phyloP scores from a whole-genome alignment of 768 basidiomycete species.

The Mycena amicta region DNA sequence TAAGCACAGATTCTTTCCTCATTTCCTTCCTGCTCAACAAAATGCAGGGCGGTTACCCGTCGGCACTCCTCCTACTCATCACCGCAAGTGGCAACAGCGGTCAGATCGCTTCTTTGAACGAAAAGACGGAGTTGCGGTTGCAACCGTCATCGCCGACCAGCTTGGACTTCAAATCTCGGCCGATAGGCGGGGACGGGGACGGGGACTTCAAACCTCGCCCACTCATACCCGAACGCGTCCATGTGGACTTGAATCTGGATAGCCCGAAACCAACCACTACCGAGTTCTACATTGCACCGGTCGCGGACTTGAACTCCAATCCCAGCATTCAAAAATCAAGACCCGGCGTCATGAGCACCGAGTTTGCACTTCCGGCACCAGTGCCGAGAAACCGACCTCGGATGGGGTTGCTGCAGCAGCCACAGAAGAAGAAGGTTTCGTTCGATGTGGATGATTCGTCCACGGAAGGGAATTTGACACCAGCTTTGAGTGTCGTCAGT shows the following conservation, averaged over 20 bases:
- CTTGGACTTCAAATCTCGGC: not conserved
- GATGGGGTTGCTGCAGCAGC: not conserved
- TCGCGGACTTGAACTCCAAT: not conserved
- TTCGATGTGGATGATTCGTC: not conserved
- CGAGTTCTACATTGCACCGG: not conserved
- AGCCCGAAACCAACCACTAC: not conserved
- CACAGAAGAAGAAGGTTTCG: not conserved
- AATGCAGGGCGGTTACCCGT: slow-evolving; percentile 5
- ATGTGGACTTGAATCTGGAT: not conserved
- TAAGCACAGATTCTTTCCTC: not conserved
- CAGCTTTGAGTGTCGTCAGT: not conserved
- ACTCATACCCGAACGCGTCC: not conserved
- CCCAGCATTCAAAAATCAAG: not conserved
- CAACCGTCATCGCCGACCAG: not conserved
- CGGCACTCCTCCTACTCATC: slow-evolving; percentile 6
- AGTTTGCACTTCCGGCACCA: not conserved
- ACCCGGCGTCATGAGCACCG: not conserved
- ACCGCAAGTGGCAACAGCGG: not conserved
- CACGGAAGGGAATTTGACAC: not conserved
- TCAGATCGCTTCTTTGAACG: not conserved
- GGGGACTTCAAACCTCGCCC: not conserved
- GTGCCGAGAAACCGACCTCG: not conserved
- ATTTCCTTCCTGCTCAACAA: not conserved
- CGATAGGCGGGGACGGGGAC: not conserved
- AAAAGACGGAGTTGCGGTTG: not conserved